Base-by-base conservation (phyloP, 352 stramenopile genomes). In the Phytophthora sp. region DNA sequence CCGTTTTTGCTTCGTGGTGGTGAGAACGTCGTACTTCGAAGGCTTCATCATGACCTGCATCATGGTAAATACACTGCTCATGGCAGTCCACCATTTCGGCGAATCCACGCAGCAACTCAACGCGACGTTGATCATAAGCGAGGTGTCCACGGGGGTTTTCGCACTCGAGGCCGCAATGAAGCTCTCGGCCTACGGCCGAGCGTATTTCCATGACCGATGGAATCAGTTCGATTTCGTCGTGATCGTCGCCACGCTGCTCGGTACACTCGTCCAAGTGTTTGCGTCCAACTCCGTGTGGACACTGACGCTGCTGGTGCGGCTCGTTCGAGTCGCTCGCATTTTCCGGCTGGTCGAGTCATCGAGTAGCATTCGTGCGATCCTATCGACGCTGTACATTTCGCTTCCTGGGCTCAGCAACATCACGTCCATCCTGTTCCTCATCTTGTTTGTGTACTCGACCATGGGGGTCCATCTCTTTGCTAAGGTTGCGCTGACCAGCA, bases 381-480 rank as follows among this genome's bases (percentile, higher is more conserved):
- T 98, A 48, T 76, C 92, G 21, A 97, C 92, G 20, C 79, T 98
- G n/a, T 82, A 97, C 42, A 84, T 91, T 4, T 72, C 86, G 15
- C 70, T 98, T 2, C 92, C 91, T 15, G 85, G 79, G 1, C 78
- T 96, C 7, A 87, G 73, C 43, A 98, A 98, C 72, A 91, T 98
- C 53, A 89, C 81, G 24, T 87, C 77, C 6, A 86, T 98, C 24
- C 51, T 98, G 8, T 84, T 97, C n/a, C 62, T 98, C 11, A 84
- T 98, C 57, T 72, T 97, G 23, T 98, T 97, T 74, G 97, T 98
- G 54, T 98, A 94, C 56, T 72, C 92, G 38, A 91, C 93, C 2
- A 87, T 96, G 77, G 90, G 90, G 2, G 81, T 98, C 9, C 87
- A 98, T 67, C 69, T 97, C 24, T 98, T 97, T 65, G 88, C 87